Evolutionary conservation across 495 filamentous ascomycete genomes (phyloP), one percentile per base, ranked within the genome.

Genomic region (Margaritispora aquatica): DNA sequence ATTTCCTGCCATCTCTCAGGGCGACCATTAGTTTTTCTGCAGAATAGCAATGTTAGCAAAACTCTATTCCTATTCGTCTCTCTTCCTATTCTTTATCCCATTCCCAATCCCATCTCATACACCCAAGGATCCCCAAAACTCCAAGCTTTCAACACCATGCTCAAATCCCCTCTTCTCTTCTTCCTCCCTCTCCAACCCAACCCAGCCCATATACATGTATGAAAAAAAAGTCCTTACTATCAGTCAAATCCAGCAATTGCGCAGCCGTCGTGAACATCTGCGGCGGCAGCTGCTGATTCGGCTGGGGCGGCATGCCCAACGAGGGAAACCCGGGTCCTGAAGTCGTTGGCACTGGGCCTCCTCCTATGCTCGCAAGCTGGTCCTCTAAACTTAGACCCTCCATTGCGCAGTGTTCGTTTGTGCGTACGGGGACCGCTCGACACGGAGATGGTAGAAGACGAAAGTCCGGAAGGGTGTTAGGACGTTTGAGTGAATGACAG

Each of bases 231-330:
- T 56, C 59, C 88, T 78, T 81, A 97, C 93, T 97, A 75, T 98
- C 94, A 62, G 94, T 97, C 65, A 98, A 79, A 71, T 98, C 94
- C 36, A 97, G 73, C 46, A 98, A 75, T 72, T 97, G 93, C 52
- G 94, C 91, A 46, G 94, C 92, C 2, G 94, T 98, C 17, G 95
- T 96, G 77, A 98, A 98, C 92, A 97, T 97, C 77, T 98, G 90
- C 49, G 84, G 84, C 3, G 85, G 88, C 34, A 91, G 74, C 56
- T 71, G 66, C 63, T 81, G 80, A 29, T 73, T 78, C 22, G 70
- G 74, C 27, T 71, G 73, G 41, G 57, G 54, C 17, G 57, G 59
- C 26, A 58, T 47, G 49, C 58, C 58, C 36, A 58, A 29, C 8
- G 36, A 20, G 0, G 62, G 65, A n/a, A n/a, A n/a, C n/a, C n/a